phyloP scores from a whole-genome alignment of 2,329 filamentous ascomycete genomes.

The Pseudocercospora fijiensis region DNA sequence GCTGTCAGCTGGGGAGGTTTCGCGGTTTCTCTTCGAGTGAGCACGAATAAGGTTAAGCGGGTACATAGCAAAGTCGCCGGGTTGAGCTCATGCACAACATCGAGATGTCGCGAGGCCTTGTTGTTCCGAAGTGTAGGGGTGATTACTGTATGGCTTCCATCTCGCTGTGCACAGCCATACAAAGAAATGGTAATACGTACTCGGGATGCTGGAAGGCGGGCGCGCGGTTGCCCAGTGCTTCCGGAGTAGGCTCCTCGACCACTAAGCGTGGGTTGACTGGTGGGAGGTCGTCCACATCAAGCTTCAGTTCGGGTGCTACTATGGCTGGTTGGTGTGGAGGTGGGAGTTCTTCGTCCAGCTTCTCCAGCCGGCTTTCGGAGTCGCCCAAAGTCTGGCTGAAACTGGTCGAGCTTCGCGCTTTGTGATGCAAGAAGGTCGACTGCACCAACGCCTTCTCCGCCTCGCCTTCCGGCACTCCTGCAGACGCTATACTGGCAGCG shows the following conservation, averaged over 20 bases:
- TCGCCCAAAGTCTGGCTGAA: not conserved
- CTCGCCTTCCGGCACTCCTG: not conserved
- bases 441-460: not conserved
- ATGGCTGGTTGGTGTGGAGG: conserved; percentile 11
- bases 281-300: conserved; percentile 15
- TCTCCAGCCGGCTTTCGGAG: conserved; percentile 8
- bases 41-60: conserved; percentile 14
- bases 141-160: not conserved
- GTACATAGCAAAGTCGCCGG: conserved; percentile 9
- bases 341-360: conserved; percentile 7
- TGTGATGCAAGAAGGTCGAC: not conserved
- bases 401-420: not conserved
- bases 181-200: conserved; percentile 5
- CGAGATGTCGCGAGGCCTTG: conserved; percentile 1
- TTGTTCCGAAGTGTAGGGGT: not conserved
- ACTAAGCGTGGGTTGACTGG: conserved; percentile 15
- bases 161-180: not conserved
- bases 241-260: conserved; percentile 23
- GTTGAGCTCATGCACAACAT: conserved; percentile 20
- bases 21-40: not conserved
- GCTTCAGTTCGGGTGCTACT: conserved; percentile 13
- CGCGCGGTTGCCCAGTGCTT: conserved; percentile 11
- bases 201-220: not conserved
- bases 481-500: not conserved
- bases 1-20: not conserved